Percentiles rank a stretch among this genome's conserved stretches.
Evolutionary conservation across 2,329 filamentous ascomycete genomes (phyloP).

Genomic region (Fonsecaea multimorphosa): DNA sequence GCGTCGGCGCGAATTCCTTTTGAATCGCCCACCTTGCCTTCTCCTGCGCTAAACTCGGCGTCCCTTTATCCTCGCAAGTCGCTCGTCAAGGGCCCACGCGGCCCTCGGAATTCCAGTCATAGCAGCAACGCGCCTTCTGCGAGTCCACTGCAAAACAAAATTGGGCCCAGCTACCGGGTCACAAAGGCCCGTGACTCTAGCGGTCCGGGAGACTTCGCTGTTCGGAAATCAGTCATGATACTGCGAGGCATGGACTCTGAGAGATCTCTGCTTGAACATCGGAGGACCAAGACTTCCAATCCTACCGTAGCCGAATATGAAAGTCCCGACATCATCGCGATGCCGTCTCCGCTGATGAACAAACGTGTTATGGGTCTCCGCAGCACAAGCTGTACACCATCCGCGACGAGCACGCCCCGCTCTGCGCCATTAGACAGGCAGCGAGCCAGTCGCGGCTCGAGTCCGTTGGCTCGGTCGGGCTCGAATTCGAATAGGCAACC

Average conservation of each 20-base stretch:
- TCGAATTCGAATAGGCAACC: neutral
- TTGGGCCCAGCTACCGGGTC: conserved; percentile 9
- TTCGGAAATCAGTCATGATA: conserved; percentile 43
- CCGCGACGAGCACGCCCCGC: conserved; percentile 23
- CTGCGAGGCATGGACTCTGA: conserved; percentile 41
- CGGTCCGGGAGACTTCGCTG: conserved; percentile 42
- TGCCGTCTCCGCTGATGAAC: conserved; percentile 21
- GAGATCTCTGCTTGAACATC: conserved; percentile 31
- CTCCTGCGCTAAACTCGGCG: conserved; percentile 24
- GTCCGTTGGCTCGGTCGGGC: conserved; percentile 8
- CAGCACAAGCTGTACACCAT: conserved; percentile 18
- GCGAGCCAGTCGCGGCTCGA: conserved; percentile 26
- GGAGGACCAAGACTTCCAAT: conserved; percentile 3
- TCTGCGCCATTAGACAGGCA: conserved; percentile 28
- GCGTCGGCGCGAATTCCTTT: conserved; percentile 11
- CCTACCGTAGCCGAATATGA: neutral
- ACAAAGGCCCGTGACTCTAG: conserved; percentile 26
- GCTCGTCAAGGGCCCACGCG: conserved; percentile 33
- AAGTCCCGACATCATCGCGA: conserved; percentile 8
- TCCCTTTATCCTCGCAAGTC: conserved; percentile 29
- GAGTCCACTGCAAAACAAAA: conserved; percentile 34
- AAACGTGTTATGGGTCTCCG: conserved; percentile 26
- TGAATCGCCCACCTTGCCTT: conserved; percentile 30
- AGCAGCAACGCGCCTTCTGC: conserved; percentile 29
- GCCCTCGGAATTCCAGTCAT: conserved; percentile 36